Evolutionary conservation across 495 filamentous ascomycete genomes (phyloP).

Genomic region (Hypoxylon cercidicola): DNA sequence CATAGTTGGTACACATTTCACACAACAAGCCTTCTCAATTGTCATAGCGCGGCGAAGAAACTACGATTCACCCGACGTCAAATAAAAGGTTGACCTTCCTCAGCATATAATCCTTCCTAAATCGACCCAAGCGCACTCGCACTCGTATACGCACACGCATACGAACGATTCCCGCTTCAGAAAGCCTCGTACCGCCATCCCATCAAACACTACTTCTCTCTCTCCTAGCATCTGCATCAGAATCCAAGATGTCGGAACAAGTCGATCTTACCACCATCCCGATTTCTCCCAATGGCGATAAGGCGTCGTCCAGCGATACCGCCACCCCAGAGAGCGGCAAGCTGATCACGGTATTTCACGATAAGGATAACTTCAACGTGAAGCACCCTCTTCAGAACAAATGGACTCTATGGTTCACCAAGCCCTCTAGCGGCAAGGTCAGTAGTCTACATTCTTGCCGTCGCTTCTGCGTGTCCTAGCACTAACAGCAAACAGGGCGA

Average conservation of each 20-base stretch:
- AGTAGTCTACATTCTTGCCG: conserved; percentile 33
- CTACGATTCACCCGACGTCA: background rate
- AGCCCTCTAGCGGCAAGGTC: conserved; percentile 97
- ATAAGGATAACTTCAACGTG: conserved; percentile 97
- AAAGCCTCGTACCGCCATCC: conserved; percentile 1
- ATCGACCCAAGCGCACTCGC: no score
- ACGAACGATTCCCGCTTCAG: background rate
- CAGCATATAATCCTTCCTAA: no score
- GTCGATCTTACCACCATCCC: conserved; percentile 74
- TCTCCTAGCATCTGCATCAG: conserved; percentile 4
- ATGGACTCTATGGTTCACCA: conserved; percentile 99
- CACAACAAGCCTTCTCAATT: conserved; percentile 4
- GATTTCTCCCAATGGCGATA: conserved; percentile 72
- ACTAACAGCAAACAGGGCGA: conserved; percentile 70
- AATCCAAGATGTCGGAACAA: conserved; percentile 58
- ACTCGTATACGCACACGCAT: no score
- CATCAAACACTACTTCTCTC: background rate
- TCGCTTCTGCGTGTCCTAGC: conserved; percentile 28
- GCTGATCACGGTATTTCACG: conserved; percentile 91
- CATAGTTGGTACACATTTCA: conserved; percentile 7
- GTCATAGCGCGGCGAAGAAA: conserved; percentile 8
- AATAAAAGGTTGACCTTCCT: no score
- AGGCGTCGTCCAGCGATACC: conserved; percentile 42
- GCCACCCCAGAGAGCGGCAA: conserved; percentile 57
- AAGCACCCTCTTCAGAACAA: conserved; percentile 96